Base-by-base conservation (phyloP, 1,284 basidiomycete genomes). In the Porodaedalea pini region DNA sequence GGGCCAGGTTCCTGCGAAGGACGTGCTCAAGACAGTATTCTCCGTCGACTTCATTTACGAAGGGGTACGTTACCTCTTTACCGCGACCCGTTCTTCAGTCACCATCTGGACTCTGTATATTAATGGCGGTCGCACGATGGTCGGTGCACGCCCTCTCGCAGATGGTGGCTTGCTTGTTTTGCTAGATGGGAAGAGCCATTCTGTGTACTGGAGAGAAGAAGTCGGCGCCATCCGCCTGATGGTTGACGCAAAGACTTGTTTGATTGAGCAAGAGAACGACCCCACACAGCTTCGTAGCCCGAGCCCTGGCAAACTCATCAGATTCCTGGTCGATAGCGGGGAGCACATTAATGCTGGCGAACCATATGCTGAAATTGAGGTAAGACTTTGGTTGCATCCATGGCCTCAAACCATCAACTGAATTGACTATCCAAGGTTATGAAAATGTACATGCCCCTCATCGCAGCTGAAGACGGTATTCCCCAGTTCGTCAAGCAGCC, bases 401-500 rank as follows among this genome's bases (percentile, higher is more conserved):
- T 4, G 15, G 2, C 63, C 64, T 66, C 68, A 65, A 61, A 65
- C 15, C 34, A 17, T 5, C 27, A 27, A 27, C 32, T 51, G 17
- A 58, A 23, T 21, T 56, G 1, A 51, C 27, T 32, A 49, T 50
- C n/a, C 19, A 61, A 90, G 88, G 94, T 97, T 65, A 97, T 97
- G 94, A 98, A 98, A 78, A 98, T 98, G 94, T 95, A 95, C 74
- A 96, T 98, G 94, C 93, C 94, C 13, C 85, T 99, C 59, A 86
- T 94, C 56, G 94, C 95, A n/a, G 83, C 90, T 2, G 97, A 99
- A 72, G 93, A 96, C 70, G 97, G 97, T 70, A 82, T 91, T 48
- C 86, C 93, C n/a, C 92, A 95, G 68, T 90, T 99, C 69, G 94
- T 99, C 72, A 99, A 98, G 78, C 94, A 98, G 69, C 92, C 96